Conservation (phyloP, 2,329 filamentous ascomycete genomes). For the Fusarium floridanum region DNA sequence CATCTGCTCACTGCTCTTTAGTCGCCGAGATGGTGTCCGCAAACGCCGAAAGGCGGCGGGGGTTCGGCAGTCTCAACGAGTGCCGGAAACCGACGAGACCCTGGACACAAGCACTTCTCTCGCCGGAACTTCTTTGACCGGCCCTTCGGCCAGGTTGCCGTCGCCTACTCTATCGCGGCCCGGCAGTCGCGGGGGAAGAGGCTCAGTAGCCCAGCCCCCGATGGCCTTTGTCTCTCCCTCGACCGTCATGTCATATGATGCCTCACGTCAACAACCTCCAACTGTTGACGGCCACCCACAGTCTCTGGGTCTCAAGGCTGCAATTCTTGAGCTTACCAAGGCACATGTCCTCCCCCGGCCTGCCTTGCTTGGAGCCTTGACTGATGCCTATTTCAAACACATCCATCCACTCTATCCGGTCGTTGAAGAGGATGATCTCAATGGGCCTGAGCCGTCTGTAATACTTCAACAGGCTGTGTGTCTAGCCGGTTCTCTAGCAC, state of each 20-base stretch:
- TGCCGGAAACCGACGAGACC: neutral
- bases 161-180: neutral
- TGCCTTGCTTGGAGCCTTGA: neutral
- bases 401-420: constrained; percentile 5
- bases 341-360: neutral
- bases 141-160: neutral
- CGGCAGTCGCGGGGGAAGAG: neutral
- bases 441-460: neutral
- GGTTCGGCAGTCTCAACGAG: neutral
- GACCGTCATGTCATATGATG: neutral
- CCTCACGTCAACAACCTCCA: neutral
- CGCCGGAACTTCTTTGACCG: neutral
- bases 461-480: constrained; percentile 12
- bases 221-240: neutral
- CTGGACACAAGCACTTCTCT: neutral
- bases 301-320: neutral
- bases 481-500: constrained; percentile 7
- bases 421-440: neutral
- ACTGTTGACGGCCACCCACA: neutral
- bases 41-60: neutral
- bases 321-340: neutral
- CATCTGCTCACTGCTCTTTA: neutral
- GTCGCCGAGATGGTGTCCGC: constrained; percentile 14
- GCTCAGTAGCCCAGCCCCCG: neutral
- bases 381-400: constrained; percentile 7